Percentiles rank a stretch among this genome's conserved stretches.
These are phyloP conservation scores for Dunaliella sp. DNA, from an alignment of 139 green algal genomes.

Conservation along the genomic window DNA sequence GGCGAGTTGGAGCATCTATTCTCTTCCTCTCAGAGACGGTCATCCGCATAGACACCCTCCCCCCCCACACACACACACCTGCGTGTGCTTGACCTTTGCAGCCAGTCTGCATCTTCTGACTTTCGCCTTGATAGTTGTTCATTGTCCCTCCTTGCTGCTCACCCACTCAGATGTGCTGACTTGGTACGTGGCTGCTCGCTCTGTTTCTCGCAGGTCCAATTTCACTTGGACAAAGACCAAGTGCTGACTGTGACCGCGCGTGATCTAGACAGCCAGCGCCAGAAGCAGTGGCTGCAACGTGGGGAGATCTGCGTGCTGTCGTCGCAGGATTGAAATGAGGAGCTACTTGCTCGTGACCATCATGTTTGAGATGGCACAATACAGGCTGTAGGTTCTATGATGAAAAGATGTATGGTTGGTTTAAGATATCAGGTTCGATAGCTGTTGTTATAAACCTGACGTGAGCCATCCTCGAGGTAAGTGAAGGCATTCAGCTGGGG, in stretches of 20 bases:
- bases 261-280: constrained; percentile 47
- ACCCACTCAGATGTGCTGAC: neutral
- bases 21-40: too few species aligned
- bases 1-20: too few species aligned
- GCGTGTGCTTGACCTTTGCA: neutral
- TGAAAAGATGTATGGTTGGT: too few species aligned
- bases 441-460: too few species aligned
- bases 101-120: neutral
- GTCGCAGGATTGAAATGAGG: too few species aligned
- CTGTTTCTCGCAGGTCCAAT: constrained; percentile 37
- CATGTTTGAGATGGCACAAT: too few species aligned
- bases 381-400: too few species aligned
- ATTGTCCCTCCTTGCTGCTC: neutral
- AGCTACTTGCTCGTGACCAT: too few species aligned
- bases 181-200: too few species aligned
- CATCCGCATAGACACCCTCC: neutral
- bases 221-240: constrained; percentile 29
- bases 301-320: constrained; percentile 32
- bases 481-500: too few species aligned
- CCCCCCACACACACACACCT: neutral
- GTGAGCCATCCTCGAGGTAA: too few species aligned
- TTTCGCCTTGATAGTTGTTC: neutral
- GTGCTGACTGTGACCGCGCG: constrained; percentile 42
- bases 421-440: too few species aligned
- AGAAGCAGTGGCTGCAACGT: constrained; percentile 47